Evolutionary conservation across 208 protist species (phyloP).

Genomic region (Willaertia magna): DNA sequence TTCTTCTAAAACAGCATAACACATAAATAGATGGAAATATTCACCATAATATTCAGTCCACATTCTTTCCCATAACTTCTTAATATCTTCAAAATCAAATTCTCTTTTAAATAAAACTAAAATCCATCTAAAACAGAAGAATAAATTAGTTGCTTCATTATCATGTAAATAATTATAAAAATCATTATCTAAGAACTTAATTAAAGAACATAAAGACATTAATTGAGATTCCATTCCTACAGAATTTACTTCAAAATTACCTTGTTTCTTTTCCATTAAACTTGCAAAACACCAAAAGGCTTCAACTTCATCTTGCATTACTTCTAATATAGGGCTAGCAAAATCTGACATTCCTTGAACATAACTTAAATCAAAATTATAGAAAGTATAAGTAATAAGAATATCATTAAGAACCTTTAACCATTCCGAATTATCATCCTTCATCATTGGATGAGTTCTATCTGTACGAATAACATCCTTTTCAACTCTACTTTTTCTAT

Average conservation of each 20-base stretch:
- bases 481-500: conserved; percentile 42
- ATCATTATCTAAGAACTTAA: conserved; percentile 41
- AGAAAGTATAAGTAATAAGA: conserved; percentile 60
- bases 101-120: conserved; percentile 66
- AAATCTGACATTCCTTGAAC: conserved; percentile 70
- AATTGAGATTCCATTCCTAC: conserved; percentile 41
- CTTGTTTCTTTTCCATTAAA: conserved; percentile 49
- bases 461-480: conserved; percentile 73
- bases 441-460: conserved; percentile 38
- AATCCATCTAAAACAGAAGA: conserved; percentile 68
- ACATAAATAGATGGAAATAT: conserved; percentile 5
- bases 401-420: conserved; percentile 47
- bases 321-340: conserved; percentile 40
- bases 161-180: conserved; percentile 45
- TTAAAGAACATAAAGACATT: conserved; percentile 35
- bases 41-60: conserved; percentile 23
- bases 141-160: conserved; percentile 45
- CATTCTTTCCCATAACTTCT: conserved; percentile 66
- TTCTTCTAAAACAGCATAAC: not conserved
- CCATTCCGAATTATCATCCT: conserved; percentile 36
- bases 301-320: conserved; percentile 35
- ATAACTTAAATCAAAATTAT: conserved; percentile 77
- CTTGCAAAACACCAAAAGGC: conserved; percentile 41
- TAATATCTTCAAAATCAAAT: conserved; percentile 42
- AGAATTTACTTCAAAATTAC: conserved; percentile 5